Base-by-base conservation (phyloP, 352 stramenopile genomes). In the Halophytophthora polymorphica region DNA sequence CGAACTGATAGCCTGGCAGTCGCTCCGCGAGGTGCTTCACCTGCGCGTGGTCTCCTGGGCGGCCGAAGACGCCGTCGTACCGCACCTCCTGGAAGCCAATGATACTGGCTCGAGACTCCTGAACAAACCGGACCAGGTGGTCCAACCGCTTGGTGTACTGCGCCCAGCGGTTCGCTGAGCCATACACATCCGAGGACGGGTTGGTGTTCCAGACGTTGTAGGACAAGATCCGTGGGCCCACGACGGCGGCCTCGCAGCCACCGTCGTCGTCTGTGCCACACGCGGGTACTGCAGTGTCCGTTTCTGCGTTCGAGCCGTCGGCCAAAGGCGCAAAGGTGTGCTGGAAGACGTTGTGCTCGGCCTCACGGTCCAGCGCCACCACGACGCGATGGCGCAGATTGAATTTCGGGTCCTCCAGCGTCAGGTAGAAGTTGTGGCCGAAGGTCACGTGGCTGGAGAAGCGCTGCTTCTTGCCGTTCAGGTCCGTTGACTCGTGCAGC, bases 191-290 rank as follows among this genome's bases (percentile, higher is more conserved):
- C 0, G 56, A 68, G 0, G 82, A 83, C 3, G 86, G 86, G 46
- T 95, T 96, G 11, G 84, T 94, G 64, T 94, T 95, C 86, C 86
- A 96, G 12, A 95, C 75, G 37, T 96, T 96, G 69, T 90, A 96
- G 38, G 84, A 86, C 29, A 93, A 57, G 28, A 95, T 93, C 18
- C 82, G 70, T 12, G 82, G 81, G 0, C 50, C 61, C 10, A 37
- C 50, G 39, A 39, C 39, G 35, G 33, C 42, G 33, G 35, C 39
- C 6, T 23, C 39, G 33, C 61, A 66, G 25, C 63, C 53, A 12
- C 47, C 33, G 42, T 63, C 54, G 18, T 40, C 52, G 10, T 49
- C 39, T 14, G 59, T 34, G 19, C 47, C 43, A 17, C 57, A 75
- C 15, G 49, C 48, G 35, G 43, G 19, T 28, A 19, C 59, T 22